phyloP scores from a whole-genome alignment of 2,329 filamentous ascomycete species.

The Botrytis deweyae region DNA sequence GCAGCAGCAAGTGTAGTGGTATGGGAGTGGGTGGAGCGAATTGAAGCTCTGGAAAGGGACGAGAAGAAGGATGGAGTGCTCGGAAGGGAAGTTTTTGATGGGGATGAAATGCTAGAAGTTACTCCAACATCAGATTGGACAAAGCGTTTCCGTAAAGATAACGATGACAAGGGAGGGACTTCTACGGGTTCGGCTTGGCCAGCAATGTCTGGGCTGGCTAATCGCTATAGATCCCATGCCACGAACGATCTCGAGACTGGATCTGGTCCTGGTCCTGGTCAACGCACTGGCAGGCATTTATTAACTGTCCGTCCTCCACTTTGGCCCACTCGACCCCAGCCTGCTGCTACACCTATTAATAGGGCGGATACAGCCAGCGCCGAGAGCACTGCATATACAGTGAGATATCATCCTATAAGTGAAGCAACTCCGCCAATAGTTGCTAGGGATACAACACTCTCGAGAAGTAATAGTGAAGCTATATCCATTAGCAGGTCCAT shows the following conservation, averaged over 20 bases:
- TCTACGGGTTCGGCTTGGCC: conserved; percentile 46
- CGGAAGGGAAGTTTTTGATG: conserved; percentile 69
- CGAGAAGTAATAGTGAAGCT: conserved; percentile 34
- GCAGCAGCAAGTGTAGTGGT: conserved; percentile 76
- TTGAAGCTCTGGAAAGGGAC: conserved; percentile 53
- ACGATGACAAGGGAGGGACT: conserved; percentile 25
- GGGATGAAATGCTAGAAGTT: conserved; percentile 69
- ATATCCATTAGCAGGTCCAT: conserved; percentile 25
- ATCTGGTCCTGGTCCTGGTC: background rate
- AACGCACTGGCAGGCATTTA: conserved; percentile 25
- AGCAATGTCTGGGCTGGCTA: conserved; percentile 38
- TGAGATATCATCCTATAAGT: conserved; percentile 59
- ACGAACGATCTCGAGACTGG: conserved; percentile 32
- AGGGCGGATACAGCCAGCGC: conserved; percentile 63
- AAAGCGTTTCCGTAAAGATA: conserved; percentile 33
- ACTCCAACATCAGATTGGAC: conserved; percentile 55
- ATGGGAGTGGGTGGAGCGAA: conserved; percentile 78
- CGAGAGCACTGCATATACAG: conserved; percentile 62
- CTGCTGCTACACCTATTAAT: conserved; percentile 57
- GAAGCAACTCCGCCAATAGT: conserved; percentile 38
- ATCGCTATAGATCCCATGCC: conserved; percentile 33
- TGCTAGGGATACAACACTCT: conserved; percentile 18
- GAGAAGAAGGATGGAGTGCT: conserved; percentile 52
- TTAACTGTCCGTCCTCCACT: conserved; percentile 32
- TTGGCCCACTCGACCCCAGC: conserved; percentile 56